A percentile compares a stretch with the other conserved stretches of the same genome.
Conservation (phyloP, 2,329 filamentous ascomycete species). For the Orbilia oligospora region DNA sequence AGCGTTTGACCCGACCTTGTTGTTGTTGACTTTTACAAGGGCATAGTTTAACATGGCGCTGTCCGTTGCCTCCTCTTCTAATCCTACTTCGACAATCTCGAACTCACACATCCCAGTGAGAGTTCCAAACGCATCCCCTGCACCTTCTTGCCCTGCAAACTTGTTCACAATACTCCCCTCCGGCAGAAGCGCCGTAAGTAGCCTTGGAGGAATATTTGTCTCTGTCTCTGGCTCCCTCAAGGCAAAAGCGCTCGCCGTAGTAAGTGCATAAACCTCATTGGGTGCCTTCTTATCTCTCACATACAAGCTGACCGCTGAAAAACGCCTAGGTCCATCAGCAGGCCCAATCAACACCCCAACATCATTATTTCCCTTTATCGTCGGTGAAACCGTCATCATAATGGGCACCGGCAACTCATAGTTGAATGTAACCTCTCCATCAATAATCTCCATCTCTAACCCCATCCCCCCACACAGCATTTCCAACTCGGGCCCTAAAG, state of each 20-base stretch:
- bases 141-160: slow-evolving; percentile 22
- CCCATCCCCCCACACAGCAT: slow-evolving; percentile 41
- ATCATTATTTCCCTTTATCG: slow-evolving; percentile 26
- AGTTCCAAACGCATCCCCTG: slow-evolving; percentile 40
- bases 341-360: slow-evolving; percentile 51
- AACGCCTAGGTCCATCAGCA: slow-evolving; percentile 42
- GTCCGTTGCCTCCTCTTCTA: not conserved
- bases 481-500: slow-evolving; percentile 24
- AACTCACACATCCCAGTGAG: slow-evolving; percentile 45
- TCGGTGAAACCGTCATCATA: not conserved
- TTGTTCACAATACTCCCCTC: slow-evolving; percentile 50
- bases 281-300: slow-evolving; percentile 34
- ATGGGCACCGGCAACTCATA: slow-evolving; percentile 46
- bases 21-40: slow-evolving; percentile 48
- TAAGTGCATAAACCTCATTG: slow-evolving; percentile 40
- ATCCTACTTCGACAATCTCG: slow-evolving; percentile 32
- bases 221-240: slow-evolving; percentile 44
- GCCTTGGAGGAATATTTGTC: slow-evolving; percentile 46
- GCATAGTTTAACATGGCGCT: slow-evolving; percentile 50
- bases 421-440: slow-evolving; percentile 52
- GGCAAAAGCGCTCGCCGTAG: slow-evolving; percentile 47
- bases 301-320: slow-evolving; percentile 43
- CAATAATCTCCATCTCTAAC: slow-evolving; percentile 46
- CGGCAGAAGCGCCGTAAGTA: slow-evolving; percentile 37
- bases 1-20: slow-evolving; percentile 33